These are phyloP conservation scores for Saprolegnia parasitica DNA, from an alignment of 352 stramenopile genomes.

Conservation along the genomic window DNA sequence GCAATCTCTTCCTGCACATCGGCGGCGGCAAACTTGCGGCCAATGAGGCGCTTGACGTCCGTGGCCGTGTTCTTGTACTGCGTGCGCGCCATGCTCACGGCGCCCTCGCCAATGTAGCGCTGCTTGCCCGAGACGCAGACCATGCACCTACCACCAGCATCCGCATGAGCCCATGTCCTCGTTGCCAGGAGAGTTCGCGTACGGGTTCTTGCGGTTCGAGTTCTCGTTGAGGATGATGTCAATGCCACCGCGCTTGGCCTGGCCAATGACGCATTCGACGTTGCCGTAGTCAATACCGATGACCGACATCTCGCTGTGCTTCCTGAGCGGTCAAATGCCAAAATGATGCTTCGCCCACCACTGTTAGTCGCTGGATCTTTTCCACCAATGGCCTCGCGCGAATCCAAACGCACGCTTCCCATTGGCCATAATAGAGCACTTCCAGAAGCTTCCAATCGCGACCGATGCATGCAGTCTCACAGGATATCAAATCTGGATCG, in stretches of 20 bases:
- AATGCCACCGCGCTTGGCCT: constrained; percentile 95
- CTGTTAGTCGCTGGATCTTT: neutral
- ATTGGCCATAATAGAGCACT: neutral
- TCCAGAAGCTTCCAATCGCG: constrained; percentile 16
- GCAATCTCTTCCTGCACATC: constrained; percentile 95
- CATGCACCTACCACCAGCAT: constrained; percentile 48
- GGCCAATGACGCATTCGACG: constrained; percentile 93
- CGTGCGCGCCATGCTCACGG: constrained; percentile 86
- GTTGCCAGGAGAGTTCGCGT: constrained; percentile 30
- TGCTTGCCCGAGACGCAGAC: constrained; percentile 87
- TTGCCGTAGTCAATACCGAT: constrained; percentile 97
- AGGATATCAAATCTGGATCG: neutral
- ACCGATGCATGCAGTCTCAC: neutral
- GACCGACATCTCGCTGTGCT: constrained; percentile 85
- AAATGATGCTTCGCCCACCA: constrained; percentile 20
- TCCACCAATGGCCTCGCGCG: neutral
- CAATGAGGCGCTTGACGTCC: constrained; percentile 96
- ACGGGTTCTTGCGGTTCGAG: constrained; percentile 98
- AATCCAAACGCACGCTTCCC: neutral
- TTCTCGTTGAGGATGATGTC: constrained; percentile 99
- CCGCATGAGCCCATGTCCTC: neutral
- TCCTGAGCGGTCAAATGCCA: constrained; percentile 20
- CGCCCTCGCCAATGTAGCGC: constrained; percentile 91
- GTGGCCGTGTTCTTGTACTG: constrained; percentile 99
- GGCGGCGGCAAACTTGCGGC: constrained; percentile 93